phyloP scores from a whole-genome alignment of 164 flowering plant genomes.

The Vitis rotundifolia region DNA sequence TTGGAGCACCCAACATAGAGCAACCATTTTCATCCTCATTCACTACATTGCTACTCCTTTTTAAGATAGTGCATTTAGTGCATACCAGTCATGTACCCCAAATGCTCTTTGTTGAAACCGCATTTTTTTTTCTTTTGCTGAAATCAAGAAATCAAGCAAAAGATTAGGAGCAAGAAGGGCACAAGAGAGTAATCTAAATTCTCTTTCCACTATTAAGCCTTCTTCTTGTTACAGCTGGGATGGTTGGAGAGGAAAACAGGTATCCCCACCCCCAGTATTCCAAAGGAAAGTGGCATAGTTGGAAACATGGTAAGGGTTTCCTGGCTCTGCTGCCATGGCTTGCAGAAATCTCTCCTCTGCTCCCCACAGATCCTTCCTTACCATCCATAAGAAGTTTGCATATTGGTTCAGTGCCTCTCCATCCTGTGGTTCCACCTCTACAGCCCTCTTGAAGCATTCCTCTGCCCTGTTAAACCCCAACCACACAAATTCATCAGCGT shows the following conservation, averaged over 20 bases:
- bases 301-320: constrained; percentile 16
- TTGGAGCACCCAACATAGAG: too few relatives aligned
- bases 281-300: constrained; percentile 36
- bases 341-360: constrained; percentile 31
- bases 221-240: constrained; percentile 5
- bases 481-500: too few relatives aligned
- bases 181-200: too few relatives aligned
- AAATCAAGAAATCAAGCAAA: too few relatives aligned
- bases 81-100: too few relatives aligned
- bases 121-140: too few relatives aligned
- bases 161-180: too few relatives aligned
- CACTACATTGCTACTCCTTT: too few relatives aligned
- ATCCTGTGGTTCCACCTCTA: constrained; percentile 19
- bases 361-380: constrained; percentile 28
- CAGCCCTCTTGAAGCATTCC: constrained; percentile 28
- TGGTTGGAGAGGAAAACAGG: constrained; percentile 33
- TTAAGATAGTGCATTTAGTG: too few relatives aligned
- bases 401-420: constrained; percentile 25
- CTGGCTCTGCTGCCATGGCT: constrained; percentile 23
- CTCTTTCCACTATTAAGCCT: too few relatives aligned
- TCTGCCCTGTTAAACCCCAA: constrained; percentile 26
- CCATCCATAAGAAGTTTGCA: constrained; percentile 33
- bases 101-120: too few relatives aligned
- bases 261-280: constrained; percentile 34
- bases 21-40: too few relatives aligned